Conservation (phyloP, 306 rosid species). For the Trifolium subterraneum region DNA sequence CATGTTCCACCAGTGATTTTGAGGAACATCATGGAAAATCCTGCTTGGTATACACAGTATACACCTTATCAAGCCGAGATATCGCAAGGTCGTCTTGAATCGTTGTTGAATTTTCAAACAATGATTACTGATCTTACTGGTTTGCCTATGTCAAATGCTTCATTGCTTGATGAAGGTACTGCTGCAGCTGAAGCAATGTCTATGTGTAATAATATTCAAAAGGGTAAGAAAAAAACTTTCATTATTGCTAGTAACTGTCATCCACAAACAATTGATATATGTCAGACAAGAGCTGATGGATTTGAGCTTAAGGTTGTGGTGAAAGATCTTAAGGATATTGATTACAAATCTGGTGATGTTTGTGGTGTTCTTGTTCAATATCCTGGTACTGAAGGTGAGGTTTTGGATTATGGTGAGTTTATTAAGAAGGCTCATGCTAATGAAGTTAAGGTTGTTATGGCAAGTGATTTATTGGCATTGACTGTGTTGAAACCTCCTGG, state of each 20-base stretch:
- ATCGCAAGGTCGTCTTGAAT: slow-evolving; percentile 93
- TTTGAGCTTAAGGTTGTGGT: slow-evolving; percentile 81
- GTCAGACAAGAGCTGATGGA: slow-evolving; percentile 90
- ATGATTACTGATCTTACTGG: slow-evolving; percentile 90
- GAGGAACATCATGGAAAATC: slow-evolving; percentile 97
- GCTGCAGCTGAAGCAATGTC: slow-evolving; percentile 99
- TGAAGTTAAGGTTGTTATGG: slow-evolving; percentile 99
- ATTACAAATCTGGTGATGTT: slow-evolving; percentile 87
- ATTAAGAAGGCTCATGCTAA: slow-evolving; percentile 90
- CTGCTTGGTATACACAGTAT: slow-evolving; percentile 99
- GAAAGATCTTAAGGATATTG: slow-evolving; percentile 71
- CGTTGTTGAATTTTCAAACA: slow-evolving; percentile 87
- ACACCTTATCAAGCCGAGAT: slow-evolving; percentile 99
- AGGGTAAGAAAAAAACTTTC: slow-evolving; percentile 94
- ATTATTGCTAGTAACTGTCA: slow-evolving; percentile 84
- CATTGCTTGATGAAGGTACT: slow-evolving; percentile 97
- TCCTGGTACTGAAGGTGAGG: slow-evolving; percentile 98
- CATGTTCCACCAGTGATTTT: slow-evolving; percentile 90
- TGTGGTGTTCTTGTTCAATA: slow-evolving; percentile 99
- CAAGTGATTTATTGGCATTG: slow-evolving; percentile 85
- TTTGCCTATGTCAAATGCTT: slow-evolving; percentile 97
- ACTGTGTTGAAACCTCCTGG: slow-evolving; percentile 95
- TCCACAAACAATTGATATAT: slow-evolving; percentile 91
- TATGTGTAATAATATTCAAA: slow-evolving; percentile 85
- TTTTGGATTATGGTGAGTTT: slow-evolving; percentile 92